Percentiles rank a stretch among this genome's conserved stretches.
phyloP scores from a whole-genome alignment of 768 basidiomycete genomes.

The Leccinum boreale region DNA sequence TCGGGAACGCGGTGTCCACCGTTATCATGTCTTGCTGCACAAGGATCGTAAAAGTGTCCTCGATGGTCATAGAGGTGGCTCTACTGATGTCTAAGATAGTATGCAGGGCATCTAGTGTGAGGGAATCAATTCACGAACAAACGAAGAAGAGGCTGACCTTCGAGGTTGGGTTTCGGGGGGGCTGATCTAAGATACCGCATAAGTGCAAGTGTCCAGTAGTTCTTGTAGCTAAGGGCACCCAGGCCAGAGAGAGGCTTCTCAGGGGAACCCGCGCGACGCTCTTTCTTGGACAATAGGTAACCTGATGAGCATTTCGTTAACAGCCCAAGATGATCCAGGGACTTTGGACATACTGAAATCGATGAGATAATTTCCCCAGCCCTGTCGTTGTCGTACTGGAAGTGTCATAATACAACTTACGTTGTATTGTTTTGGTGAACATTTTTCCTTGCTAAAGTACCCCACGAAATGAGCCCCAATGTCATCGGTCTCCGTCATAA shows the following conservation, averaged over 20 bases:
- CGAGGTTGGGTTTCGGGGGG: conserved; percentile 59
- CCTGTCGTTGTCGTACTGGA: conserved; percentile 89
- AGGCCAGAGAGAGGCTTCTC: conserved; percentile 94
- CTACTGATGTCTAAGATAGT: conserved; percentile 66
- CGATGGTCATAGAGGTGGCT: conserved; percentile 86
- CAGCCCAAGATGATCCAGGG: conserved; percentile 2
- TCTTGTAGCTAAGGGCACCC: conserved; percentile 91
- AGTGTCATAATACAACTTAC: conserved; percentile 99
- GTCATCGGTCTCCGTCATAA: conserved; percentile 90
- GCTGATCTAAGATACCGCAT: conserved; percentile 73
- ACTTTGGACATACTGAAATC: conserved; percentile 75
- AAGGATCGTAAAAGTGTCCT: conserved; percentile 81
- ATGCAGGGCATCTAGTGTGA: conserved; percentile 19
- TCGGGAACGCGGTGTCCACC: conserved; percentile 44
- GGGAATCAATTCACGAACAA: conserved; percentile 11
- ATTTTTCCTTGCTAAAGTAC: conserved; percentile 98
- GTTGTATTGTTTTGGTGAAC: conserved; percentile 93
- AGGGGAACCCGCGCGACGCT: conserved; percentile 84
- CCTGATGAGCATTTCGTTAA: conserved; percentile 47
- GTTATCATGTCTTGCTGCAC: conserved; percentile 72
- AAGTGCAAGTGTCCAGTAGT: conserved; percentile 88
- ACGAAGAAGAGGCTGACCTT: conserved; percentile 53
- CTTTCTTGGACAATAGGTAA: conserved; percentile 94
- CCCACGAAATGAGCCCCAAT: conserved; percentile 92
- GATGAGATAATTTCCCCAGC: conserved; percentile 96